phyloP scores from a whole-genome alignment of 2,329 filamentous ascomycete species.

The Nigrospora oryzae region DNA sequence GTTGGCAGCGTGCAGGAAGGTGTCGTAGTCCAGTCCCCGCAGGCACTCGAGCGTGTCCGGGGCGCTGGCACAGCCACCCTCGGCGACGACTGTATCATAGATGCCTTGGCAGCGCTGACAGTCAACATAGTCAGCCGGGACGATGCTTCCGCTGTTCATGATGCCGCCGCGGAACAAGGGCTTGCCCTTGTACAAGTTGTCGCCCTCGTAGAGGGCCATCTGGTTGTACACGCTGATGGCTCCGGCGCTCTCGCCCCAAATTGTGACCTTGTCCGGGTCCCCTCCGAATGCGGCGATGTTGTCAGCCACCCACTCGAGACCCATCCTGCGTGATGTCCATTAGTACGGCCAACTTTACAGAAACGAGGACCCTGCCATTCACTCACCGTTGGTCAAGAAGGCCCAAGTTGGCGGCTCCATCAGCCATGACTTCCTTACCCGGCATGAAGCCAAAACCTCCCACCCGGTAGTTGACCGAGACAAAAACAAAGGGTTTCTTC shows the following conservation, averaged over 20 bases:
- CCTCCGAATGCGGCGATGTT: constrained; percentile 74
- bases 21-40: constrained; percentile 48
- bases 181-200: constrained; percentile 67
- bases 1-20: constrained; percentile 57
- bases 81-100: constrained; percentile 53
- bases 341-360: not conserved
- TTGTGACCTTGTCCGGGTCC: constrained; percentile 64
- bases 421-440: constrained; percentile 57
- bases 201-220: constrained; percentile 64
- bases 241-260: constrained; percentile 69
- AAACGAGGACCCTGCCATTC: not conserved
- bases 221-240: constrained; percentile 70
- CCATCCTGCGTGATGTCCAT: constrained; percentile 33
- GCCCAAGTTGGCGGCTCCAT: constrained; percentile 63
- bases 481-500: constrained; percentile 62
- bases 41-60: constrained; percentile 58
- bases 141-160: constrained; percentile 64
- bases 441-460: constrained; percentile 68
- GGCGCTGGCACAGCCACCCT: constrained; percentile 51
- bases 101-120: constrained; percentile 54
- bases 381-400: constrained; percentile 53
- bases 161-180: constrained; percentile 68
- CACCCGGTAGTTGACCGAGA: constrained; percentile 71
- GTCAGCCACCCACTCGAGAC: constrained; percentile 67
- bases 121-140: constrained; percentile 57